These are phyloP conservation scores for Plantago lanceolata DNA, from an alignment of 305 asterid genomes.

Conservation along the genomic window DNA sequence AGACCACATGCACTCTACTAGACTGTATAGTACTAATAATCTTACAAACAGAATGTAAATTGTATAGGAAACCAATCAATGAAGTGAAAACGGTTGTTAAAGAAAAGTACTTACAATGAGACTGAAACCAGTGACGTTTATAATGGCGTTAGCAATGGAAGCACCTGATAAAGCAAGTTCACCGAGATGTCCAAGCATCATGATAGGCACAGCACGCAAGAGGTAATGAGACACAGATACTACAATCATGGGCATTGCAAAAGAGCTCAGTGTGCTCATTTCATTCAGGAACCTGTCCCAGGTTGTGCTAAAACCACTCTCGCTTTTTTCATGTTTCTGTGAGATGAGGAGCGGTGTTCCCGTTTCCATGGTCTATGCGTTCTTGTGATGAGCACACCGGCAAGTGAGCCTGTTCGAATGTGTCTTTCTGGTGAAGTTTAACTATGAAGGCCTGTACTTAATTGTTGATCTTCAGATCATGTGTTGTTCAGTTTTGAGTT, in stretches of 20 bases:
- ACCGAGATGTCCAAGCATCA: conserved; percentile 47
- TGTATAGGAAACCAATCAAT: no score
- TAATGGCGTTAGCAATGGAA: conserved; percentile 36
- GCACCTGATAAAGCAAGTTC: conserved; percentile 41
- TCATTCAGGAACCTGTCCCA: conserved; percentile 10
- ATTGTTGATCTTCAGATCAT: no score
- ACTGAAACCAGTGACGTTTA: conserved; percentile 45
- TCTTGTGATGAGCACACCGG: not conserved
- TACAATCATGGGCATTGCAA: conserved; percentile 37
- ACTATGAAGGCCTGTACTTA: no score
- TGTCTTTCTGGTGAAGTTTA: not conserved
- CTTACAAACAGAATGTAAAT: no score
- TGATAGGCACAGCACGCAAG: conserved; percentile 29
- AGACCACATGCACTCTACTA: no score
- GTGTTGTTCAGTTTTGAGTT: no score
- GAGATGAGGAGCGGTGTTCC: conserved; percentile 21
- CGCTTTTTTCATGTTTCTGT: not conserved
- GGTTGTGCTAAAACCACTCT: conserved; percentile 6
- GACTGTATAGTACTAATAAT: no score
- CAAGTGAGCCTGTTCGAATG: not conserved
- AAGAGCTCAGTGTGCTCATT: conserved; percentile 11
- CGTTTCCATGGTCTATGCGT: conserved; percentile 15
- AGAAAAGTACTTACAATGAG: conserved; percentile 28
- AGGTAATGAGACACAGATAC: conserved; percentile 33
- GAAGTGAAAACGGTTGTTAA: no score